Conservation (phyloP, 139 green algal genomes). For the Ettlia oleoabundans region DNA sequence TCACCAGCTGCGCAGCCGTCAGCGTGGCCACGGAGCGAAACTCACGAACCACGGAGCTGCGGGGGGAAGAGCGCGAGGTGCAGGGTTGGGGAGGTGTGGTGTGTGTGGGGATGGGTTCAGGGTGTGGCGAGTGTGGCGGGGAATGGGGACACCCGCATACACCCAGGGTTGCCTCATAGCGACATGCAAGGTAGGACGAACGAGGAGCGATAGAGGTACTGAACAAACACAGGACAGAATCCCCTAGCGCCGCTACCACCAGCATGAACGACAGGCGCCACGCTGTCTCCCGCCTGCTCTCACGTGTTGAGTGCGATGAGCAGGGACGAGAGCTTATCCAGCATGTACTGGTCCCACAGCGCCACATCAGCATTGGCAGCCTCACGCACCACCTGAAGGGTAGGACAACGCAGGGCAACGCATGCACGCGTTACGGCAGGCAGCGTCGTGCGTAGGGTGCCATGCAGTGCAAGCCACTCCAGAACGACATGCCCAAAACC, state of each 20-base stretch:
- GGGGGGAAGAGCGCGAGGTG: neutral
- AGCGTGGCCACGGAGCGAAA: slow-evolving; percentile 72
- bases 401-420: neutral
- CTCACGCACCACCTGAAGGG: slow-evolving; percentile 38
- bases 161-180: neutral
- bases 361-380: neutral
- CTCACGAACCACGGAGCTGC: slow-evolving; percentile 61
- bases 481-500: no score
- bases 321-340: slow-evolving; percentile 64
- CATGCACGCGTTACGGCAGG: neutral
- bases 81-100: neutral
- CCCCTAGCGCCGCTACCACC: no score
- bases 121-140: neutral
- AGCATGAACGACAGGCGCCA: no score
- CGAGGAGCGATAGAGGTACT: neutral
- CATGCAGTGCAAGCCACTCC: no score
- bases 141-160: neutral
- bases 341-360: slow-evolving; percentile 66
- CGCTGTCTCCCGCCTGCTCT: neutral
- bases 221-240: no score
- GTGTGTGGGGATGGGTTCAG: neutral
- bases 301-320: slow-evolving; percentile 71
- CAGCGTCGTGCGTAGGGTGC: no score
- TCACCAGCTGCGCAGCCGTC: slow-evolving; percentile 75
- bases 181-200: neutral